phyloP scores from a whole-genome alignment of 164 flowering plant species.

The Magnolia kwangsiensis region DNA sequence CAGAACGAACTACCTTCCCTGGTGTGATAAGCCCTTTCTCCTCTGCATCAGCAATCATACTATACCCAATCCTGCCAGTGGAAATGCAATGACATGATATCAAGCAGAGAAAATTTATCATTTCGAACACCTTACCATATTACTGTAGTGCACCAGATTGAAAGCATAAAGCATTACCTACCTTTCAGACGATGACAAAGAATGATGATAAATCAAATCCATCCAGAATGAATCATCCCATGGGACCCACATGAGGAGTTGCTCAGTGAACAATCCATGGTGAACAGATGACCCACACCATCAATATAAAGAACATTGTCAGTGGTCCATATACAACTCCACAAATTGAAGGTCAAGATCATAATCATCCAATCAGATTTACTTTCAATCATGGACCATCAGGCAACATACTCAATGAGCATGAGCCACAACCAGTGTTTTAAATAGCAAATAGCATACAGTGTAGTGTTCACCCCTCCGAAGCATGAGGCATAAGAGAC shows the following conservation, averaged over 20 bases:
- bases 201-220: neutral
- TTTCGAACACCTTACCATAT: neutral
- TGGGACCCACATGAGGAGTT: neutral
- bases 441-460: too few relatives aligned
- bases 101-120: neutral
- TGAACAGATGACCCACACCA: neutral
- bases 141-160: neutral
- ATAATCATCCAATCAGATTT: neutral
- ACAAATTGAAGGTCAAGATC: neutral
- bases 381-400: neutral
- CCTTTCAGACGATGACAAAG: neutral
- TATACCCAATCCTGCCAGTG: slow-evolving; percentile 69
- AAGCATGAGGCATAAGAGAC: too few relatives aligned
- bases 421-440: too few relatives aligned
- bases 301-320: neutral
- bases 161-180: neutral
- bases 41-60: slow-evolving; percentile 88
- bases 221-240: neutral
- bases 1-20: slow-evolving; percentile 51
- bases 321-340: neutral
- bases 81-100: neutral
- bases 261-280: neutral
- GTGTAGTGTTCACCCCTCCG: too few relatives aligned
- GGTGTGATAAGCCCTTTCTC: slow-evolving; percentile 73
- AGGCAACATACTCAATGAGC: neutral